phyloP scores from a whole-genome alignment of 2,329 filamentous ascomycete species.

The Fusarium lateritium region DNA sequence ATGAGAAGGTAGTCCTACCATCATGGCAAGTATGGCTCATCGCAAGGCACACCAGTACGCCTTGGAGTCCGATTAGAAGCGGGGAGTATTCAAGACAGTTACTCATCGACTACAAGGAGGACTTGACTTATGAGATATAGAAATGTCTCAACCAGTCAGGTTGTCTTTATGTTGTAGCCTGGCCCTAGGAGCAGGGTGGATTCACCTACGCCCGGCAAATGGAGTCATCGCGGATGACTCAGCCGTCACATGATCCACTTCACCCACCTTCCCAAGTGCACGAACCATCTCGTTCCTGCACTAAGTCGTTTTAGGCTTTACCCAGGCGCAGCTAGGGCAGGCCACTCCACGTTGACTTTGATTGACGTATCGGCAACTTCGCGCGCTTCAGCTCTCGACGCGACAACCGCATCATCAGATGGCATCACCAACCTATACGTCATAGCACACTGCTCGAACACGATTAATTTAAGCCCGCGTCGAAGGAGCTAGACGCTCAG shows the following conservation, averaged over 20 bases:
- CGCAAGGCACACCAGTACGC: constrained; percentile 13
- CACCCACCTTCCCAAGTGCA: constrained; percentile 20
- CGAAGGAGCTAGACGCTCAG: background rate
- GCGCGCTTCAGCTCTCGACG: constrained; percentile 29
- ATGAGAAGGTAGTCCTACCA: constrained; percentile 21
- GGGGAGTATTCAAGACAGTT: background rate
- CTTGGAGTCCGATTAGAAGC: constrained; percentile 7
- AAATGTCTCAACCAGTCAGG: background rate
- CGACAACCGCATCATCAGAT: constrained; percentile 34
- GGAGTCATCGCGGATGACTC: constrained; percentile 18
- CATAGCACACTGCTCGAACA: constrained; percentile 8
- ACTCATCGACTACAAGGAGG: background rate
- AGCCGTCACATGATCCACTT: constrained; percentile 34
- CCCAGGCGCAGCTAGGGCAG: constrained; percentile 12
- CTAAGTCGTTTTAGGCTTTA: constrained; percentile 8
- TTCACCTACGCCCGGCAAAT: background rate
- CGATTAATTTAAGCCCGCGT: background rate
- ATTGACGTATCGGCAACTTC: constrained; percentile 35
- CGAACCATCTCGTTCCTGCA: constrained; percentile 38
- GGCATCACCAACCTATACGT: constrained; percentile 32
- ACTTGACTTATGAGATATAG: background rate
- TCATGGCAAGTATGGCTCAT: constrained; percentile 36
- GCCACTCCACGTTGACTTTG: background rate
- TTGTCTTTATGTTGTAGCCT: background rate
- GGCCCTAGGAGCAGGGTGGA: background rate